phyloP scores from a whole-genome alignment of 2,329 filamentous ascomycete species.

The Stagonosporopsis vannaccii region DNA sequence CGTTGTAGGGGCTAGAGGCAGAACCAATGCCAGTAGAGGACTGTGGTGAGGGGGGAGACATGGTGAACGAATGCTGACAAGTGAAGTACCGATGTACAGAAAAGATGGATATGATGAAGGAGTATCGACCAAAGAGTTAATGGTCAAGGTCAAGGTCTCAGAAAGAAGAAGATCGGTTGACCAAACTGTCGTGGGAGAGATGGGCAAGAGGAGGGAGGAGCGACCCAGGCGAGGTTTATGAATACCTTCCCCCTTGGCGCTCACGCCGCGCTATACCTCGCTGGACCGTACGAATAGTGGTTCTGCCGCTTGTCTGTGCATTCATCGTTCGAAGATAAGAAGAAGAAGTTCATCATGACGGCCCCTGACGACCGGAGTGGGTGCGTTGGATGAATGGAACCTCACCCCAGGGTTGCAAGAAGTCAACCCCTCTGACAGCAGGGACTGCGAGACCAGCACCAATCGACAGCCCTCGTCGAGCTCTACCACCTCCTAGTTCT shows the following conservation, averaged over 20 bases:
- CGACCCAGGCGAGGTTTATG: constrained; percentile 19
- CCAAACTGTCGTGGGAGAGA: constrained; percentile 15
- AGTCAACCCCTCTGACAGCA: constrained; percentile 1
- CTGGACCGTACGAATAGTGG: constrained; percentile 4
- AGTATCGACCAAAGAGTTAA: constrained; percentile 17
- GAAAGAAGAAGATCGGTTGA: constrained; percentile 23
- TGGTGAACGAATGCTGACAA: constrained; percentile 30
- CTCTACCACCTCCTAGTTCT: constrained; percentile 25
- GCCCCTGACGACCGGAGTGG: neutral
- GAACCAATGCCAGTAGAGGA: constrained; percentile 32
- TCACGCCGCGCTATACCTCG: constrained; percentile 12
- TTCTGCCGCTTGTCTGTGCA: constrained; percentile 17
- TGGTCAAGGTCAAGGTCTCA: constrained; percentile 29
- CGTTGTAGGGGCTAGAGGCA: constrained; percentile 36
- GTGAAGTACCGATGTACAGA: constrained; percentile 28
- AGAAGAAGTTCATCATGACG: constrained; percentile 10
- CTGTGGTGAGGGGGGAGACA: constrained; percentile 37
- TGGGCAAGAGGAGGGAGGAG: constrained; percentile 25
- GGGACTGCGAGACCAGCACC: constrained; percentile 4
- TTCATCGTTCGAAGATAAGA: constrained; percentile 9
- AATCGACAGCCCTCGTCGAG: constrained; percentile 30
- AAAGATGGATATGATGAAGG: constrained; percentile 28
- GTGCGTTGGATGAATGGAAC: constrained; percentile 4
- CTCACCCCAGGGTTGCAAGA: neutral
- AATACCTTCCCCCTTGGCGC: constrained; percentile 3